Conservation (phyloP, 805 yeast species). For the Candida dendrica region DNA sequence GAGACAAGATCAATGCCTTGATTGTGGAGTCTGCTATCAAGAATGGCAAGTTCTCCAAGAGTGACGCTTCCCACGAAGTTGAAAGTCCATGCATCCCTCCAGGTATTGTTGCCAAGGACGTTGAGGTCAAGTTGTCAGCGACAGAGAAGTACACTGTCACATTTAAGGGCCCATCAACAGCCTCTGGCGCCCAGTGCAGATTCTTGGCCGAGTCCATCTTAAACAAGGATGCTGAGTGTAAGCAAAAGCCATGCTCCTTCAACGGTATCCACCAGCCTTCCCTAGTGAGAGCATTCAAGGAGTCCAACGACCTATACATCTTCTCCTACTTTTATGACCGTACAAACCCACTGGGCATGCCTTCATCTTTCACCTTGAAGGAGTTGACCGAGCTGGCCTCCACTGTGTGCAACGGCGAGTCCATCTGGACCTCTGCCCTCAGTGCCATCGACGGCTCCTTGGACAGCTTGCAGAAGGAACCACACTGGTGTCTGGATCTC, state of each 20-base stretch:
- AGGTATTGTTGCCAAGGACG: constrained; percentile 50
- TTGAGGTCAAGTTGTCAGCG: constrained; percentile 48
- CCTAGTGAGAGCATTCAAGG: constrained; percentile 66
- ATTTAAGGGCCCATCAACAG: constrained; percentile 55
- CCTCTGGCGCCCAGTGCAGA: constrained; percentile 84
- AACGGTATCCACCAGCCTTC: constrained; percentile 98
- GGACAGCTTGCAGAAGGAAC: constrained; percentile 62
- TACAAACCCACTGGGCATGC: constrained; percentile 92
- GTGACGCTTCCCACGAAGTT: constrained; percentile 37
- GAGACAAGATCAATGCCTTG: constrained; percentile 67
- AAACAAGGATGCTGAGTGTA: constrained; percentile 77
- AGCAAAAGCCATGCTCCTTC: constrained; percentile 80
- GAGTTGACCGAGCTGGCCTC: constrained; percentile 79
- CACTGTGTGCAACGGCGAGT: constrained; percentile 79
- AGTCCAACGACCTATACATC: constrained; percentile 70
- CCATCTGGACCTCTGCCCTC: constrained; percentile 63
- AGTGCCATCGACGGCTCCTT: constrained; percentile 63
- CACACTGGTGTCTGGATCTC: constrained; percentile 91
- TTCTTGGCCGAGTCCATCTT: constrained; percentile 73
- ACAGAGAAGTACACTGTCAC: constrained; percentile 43
- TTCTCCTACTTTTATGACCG: constrained; percentile 95
- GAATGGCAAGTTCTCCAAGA: constrained; percentile 31
- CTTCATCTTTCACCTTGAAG: constrained; percentile 74
- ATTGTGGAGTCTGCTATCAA: constrained; percentile 49
- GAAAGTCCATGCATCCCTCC: constrained; percentile 88